phyloP scores from a whole-genome alignment of 1,139 yeast species.

The Scheffersomyces lignicola region DNA sequence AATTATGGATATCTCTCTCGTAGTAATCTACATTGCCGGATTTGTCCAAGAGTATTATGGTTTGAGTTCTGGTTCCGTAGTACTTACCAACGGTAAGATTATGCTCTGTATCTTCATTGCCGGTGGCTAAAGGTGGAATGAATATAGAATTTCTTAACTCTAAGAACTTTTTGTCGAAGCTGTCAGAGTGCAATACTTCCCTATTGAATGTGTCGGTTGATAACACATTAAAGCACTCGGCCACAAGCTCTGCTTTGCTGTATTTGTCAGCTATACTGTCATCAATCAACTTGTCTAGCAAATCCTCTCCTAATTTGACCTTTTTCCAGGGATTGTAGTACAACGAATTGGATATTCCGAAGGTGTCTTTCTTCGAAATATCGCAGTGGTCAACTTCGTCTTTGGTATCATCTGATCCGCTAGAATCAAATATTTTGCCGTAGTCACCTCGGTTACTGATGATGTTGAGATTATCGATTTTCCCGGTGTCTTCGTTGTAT shows the following conservation, averaged over 20 bases:
- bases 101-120: slow-evolving; percentile 12
- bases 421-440: slow-evolving; percentile 29
- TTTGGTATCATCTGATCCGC: slow-evolving; percentile 7
- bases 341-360: slow-evolving; percentile 66
- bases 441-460: slow-evolving; percentile 53
- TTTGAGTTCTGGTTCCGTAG: slow-evolving; percentile 92
- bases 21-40: slow-evolving; percentile 42
- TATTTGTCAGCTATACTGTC: slow-evolving; percentile 21
- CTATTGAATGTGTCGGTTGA: slow-evolving; percentile 44
- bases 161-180: slow-evolving; percentile 30
- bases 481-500: slow-evolving; percentile 19
- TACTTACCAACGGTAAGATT: slow-evolving; percentile 40
- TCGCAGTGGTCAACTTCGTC: slow-evolving; percentile 16
- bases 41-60: slow-evolving; percentile 63
- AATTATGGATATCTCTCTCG: slow-evolving; percentile 35
- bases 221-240: slow-evolving; percentile 54
- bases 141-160: slow-evolving; percentile 63
- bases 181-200: slow-evolving; percentile 18
- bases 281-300: slow-evolving; percentile 41
- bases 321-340: slow-evolving; percentile 74
- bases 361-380: slow-evolving; percentile 24
- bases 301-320: slow-evolving; percentile 50
- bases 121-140: slow-evolving; percentile 59
- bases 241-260: slow-evolving; percentile 45
- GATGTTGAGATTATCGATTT: slow-evolving; percentile 42